These are phyloP conservation scores for Epichloe sp. DNA, from an alignment of 2,329 filamentous ascomycete species.

Conservation along the genomic window DNA sequence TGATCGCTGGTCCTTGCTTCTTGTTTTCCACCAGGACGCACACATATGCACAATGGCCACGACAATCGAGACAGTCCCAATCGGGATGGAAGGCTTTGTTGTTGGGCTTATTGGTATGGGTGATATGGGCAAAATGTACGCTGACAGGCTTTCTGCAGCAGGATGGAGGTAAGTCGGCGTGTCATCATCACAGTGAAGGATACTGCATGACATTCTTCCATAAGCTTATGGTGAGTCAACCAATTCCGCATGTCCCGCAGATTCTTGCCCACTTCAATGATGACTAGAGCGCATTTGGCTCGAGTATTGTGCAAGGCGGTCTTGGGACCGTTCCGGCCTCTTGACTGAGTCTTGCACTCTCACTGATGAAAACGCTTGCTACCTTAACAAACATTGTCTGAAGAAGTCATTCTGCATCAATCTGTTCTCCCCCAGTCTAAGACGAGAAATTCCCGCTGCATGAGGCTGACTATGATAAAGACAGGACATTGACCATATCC, in stretches of 20 bases:
- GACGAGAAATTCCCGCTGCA: not conserved
- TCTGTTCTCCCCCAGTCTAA: not conserved
- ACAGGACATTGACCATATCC: conserved; percentile 12
- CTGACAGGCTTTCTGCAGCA: conserved; percentile 71
- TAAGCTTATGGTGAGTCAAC: not conserved
- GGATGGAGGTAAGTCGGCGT: conserved; percentile 70
- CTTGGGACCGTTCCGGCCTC: conserved; percentile 65
- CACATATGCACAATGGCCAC: conserved; percentile 16
- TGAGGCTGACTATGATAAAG: not conserved
- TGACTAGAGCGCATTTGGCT: conserved; percentile 99
- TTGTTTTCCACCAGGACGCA: conserved; percentile 13
- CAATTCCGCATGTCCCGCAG: not conserved
- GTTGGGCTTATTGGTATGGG: conserved; percentile 98
- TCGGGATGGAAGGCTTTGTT: conserved; percentile 53
- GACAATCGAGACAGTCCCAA: conserved; percentile 17
- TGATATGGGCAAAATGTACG: conserved; percentile 99
- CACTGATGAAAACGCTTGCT: conserved; percentile 99
- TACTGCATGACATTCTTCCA: not conserved
- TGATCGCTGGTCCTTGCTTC: conserved; percentile 14
- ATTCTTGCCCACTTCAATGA: conserved; percentile 45
- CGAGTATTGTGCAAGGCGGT: conserved; percentile 68
- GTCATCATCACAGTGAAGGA: not conserved
- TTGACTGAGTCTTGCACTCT: conserved; percentile 48
- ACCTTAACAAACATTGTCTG: conserved; percentile 83
- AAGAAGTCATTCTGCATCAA: conserved; percentile 27